phyloP scores from a whole-genome alignment of 352 stramenopile species.

The Globisporangium nodosum region DNA sequence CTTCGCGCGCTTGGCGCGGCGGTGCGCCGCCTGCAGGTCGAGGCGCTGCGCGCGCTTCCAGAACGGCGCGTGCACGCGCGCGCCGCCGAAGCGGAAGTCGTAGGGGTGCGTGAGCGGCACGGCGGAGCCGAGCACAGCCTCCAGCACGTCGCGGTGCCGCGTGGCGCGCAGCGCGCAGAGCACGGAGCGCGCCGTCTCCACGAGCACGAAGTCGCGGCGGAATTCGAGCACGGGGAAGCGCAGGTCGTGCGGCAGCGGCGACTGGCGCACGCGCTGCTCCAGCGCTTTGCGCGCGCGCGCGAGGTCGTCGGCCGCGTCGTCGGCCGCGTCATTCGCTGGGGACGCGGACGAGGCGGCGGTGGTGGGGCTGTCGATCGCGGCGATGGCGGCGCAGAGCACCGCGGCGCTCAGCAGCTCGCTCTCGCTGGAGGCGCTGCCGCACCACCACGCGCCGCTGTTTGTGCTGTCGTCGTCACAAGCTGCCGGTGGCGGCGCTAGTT shows the following conservation, averaged over 20 bases:
- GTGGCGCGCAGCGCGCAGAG: conserved; percentile 70
- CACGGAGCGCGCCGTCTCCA: conserved; percentile 54
- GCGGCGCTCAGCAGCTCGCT: conserved; percentile 68
- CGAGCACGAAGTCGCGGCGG: conserved; percentile 44
- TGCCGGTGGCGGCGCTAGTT: neutral
- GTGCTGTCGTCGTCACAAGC: conserved; percentile 1
- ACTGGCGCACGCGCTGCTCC: conserved; percentile 54
- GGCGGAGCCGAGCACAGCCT: conserved; percentile 64
- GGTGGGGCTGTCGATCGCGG: conserved; percentile 13
- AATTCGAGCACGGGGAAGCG: conserved; percentile 49
- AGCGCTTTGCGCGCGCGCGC: conserved; percentile 24
- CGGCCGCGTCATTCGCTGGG: conserved; percentile 11
- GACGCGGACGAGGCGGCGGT: neutral
- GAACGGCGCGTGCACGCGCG: conserved; percentile 72
- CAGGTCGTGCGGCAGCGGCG: conserved; percentile 59
- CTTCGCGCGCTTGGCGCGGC: conserved; percentile 31
- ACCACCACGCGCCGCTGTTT: conserved; percentile 34
- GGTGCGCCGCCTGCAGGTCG: conserved; percentile 42
- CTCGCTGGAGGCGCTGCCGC: conserved; percentile 47
- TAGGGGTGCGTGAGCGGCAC: conserved; percentile 58
- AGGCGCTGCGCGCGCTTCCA: conserved; percentile 64
- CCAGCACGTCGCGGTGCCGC: conserved; percentile 48
- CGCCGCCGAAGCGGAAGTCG: conserved; percentile 65
- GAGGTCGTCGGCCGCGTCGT: conserved; percentile 13
- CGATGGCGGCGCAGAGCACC: conserved; percentile 64